Conservation (phyloP, 2,329 filamentous ascomycete genomes). For the Dothistroma septosporum region DNA sequence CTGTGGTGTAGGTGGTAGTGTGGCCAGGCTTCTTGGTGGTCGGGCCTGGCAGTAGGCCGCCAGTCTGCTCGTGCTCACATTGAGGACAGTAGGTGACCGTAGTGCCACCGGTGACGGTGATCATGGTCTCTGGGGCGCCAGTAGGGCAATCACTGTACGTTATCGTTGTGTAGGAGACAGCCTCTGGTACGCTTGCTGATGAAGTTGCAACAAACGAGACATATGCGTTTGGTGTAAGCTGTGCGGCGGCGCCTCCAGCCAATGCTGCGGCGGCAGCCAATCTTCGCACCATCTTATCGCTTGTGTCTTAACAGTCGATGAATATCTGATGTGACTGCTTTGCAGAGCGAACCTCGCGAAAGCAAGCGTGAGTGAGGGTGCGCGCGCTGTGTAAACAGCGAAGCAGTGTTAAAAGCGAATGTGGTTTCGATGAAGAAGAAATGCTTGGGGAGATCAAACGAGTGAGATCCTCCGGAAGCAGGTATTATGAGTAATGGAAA, state of each 20-base stretch:
- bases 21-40: slow-evolving; percentile 21
- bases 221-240: slow-evolving; percentile 9
- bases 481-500: slow-evolving; percentile 23
- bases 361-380: slow-evolving; percentile 5
- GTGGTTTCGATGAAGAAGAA: slow-evolving; percentile 4
- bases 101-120: slow-evolving; percentile 34
- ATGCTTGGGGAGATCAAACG: slow-evolving; percentile 29
- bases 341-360: slow-evolving; percentile 1
- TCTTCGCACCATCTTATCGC: slow-evolving; percentile 25
- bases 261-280: slow-evolving; percentile 23
- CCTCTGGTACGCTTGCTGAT: slow-evolving; percentile 8
- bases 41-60: background rate
- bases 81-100: slow-evolving; percentile 38
- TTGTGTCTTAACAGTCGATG: slow-evolving; percentile 1
- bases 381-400: slow-evolving; percentile 1
- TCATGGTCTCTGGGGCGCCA: slow-evolving; percentile 29
- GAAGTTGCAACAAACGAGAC: background rate
- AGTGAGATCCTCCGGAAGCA: slow-evolving; percentile 30
- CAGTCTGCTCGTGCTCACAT: slow-evolving; percentile 24
- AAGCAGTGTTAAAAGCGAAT: slow-evolving; percentile 8
- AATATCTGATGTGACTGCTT: background rate
- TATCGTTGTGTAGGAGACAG: slow-evolving; percentile 32
- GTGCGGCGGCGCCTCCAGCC: slow-evolving; percentile 27
- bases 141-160: slow-evolving; percentile 34
- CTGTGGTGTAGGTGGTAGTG: slow-evolving; percentile 38